Percentiles rank a stretch among this genome's conserved stretches.
These are phyloP conservation scores for Arthroderma uncinatum DNA, from an alignment of 2,329 filamentous ascomycete genomes.

Conservation along the genomic window DNA sequence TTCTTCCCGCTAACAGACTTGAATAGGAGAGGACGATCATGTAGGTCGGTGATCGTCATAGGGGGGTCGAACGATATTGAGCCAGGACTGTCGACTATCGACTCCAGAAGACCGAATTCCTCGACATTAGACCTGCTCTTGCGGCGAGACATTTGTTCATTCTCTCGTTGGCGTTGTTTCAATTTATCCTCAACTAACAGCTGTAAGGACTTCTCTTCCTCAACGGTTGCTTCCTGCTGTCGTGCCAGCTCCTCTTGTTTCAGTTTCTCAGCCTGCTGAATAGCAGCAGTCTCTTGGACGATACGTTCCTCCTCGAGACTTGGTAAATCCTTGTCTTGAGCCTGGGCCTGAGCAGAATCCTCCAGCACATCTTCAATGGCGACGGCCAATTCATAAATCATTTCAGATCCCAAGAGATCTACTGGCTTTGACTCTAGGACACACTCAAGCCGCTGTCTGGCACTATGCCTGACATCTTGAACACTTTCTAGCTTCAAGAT, in stretches of 20 bases:
- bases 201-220: slow-evolving; percentile 31
- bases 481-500: slow-evolving; percentile 57
- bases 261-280: slow-evolving; percentile 40
- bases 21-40: slow-evolving; percentile 56
- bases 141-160: slow-evolving; percentile 28
- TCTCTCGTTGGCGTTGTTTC: slow-evolving; percentile 28
- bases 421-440: slow-evolving; percentile 60
- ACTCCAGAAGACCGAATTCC: slow-evolving; percentile 23
- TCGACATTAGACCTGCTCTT: slow-evolving; percentile 29
- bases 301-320: slow-evolving; percentile 84
- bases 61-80: slow-evolving; percentile 35
- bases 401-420: slow-evolving; percentile 50
- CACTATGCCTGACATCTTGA: slow-evolving; percentile 55
- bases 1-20: slow-evolving; percentile 59
- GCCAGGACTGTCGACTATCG: slow-evolving; percentile 26
- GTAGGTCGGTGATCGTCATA: slow-evolving; percentile 48
- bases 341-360: slow-evolving; percentile 68
- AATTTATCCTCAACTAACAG: slow-evolving; percentile 31
- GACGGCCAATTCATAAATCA: slow-evolving; percentile 52
- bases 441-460: slow-evolving; percentile 57
- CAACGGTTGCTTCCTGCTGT: slow-evolving; percentile 32
- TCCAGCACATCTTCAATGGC: slow-evolving; percentile 62
- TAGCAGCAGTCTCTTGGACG: slow-evolving; percentile 60
- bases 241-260: slow-evolving; percentile 40
- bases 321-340: slow-evolving; percentile 63